These are phyloP conservation scores for Pseudopithomyces chartarum DNA, from an alignment of 2,329 filamentous ascomycete species.

Conservation along the genomic window DNA sequence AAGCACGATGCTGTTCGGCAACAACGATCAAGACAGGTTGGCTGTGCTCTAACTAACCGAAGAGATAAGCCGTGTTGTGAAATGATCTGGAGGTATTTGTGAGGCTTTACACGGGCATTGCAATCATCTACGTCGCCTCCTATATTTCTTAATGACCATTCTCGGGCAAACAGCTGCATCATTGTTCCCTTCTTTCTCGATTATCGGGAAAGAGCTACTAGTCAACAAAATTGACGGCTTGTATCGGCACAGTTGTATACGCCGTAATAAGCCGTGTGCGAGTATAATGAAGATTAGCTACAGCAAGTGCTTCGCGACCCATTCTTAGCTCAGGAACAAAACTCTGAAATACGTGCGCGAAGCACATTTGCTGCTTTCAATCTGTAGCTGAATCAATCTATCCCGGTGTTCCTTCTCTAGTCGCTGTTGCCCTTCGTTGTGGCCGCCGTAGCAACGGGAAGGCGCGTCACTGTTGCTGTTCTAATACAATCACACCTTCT, in stretches of 20 bases:
- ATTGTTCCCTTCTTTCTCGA: background rate
- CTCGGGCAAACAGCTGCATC: background rate
- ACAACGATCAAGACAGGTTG: background rate
- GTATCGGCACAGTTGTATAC: background rate
- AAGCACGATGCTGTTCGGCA: constrained; percentile 6
- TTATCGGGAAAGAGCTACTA: background rate
- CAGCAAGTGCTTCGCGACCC: too few species aligned
- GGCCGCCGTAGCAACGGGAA: background rate
- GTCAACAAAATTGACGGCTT: background rate
- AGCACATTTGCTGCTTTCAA: too few species aligned
- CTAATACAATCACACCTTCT: constrained; percentile 17
- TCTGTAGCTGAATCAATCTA: too few species aligned
- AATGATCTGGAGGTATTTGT: too few species aligned
- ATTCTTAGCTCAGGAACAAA: background rate
- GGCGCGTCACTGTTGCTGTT: background rate
- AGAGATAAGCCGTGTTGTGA: too few species aligned
- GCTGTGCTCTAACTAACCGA: too few species aligned
- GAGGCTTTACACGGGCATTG: too few species aligned
- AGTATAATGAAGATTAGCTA: background rate
- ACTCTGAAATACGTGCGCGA: too few species aligned
- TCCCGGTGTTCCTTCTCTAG: background rate
- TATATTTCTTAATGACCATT: too few species aligned
- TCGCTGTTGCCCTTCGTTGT: background rate
- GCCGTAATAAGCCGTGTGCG: background rate
- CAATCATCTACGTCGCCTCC: too few species aligned